Conservation (phyloP, 768 basidiomycete species). For the Tephrocybe sp. region DNA sequence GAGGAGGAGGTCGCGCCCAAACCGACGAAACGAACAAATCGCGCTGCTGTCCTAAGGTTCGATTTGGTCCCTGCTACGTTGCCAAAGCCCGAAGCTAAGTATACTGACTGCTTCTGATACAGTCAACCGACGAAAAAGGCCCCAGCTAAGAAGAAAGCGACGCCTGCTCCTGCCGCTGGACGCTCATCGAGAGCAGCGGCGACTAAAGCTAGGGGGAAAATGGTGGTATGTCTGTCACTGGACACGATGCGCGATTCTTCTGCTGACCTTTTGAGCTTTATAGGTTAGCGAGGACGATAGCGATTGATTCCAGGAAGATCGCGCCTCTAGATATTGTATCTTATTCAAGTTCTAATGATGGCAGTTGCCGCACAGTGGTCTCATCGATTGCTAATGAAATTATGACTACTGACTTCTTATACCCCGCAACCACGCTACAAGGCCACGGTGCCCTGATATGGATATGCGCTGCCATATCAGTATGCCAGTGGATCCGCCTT, state of each 20-base stretch:
- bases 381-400: too few species aligned
- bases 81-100: not conserved
- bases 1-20: conserved; percentile 49
- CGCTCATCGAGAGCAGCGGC: conserved; percentile 66
- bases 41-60: conserved; percentile 66
- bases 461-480: too few species aligned
- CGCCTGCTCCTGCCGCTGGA: conserved; percentile 53
- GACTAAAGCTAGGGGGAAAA: conserved; percentile 59
- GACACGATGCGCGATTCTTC: not conserved
- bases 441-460: too few species aligned
- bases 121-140: conserved; percentile 43
- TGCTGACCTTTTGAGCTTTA: not conserved
- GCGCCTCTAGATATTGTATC: too few species aligned
- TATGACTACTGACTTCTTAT: too few species aligned
- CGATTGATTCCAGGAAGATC: conserved; percentile 12
- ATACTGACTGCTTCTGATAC: not conserved
- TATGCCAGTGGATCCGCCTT: too few species aligned
- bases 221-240: conserved; percentile 40
- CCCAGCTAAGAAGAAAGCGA: conserved; percentile 51
- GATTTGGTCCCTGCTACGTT: conserved; percentile 7
- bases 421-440: too few species aligned
- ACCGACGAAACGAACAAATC: conserved; percentile 53
- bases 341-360: too few species aligned
- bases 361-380: too few species aligned
- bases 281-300: conserved; percentile 30